These are phyloP conservation scores for Suillus plorans DNA, from an alignment of 768 basidiomycete genomes.

Conservation along the genomic window DNA sequence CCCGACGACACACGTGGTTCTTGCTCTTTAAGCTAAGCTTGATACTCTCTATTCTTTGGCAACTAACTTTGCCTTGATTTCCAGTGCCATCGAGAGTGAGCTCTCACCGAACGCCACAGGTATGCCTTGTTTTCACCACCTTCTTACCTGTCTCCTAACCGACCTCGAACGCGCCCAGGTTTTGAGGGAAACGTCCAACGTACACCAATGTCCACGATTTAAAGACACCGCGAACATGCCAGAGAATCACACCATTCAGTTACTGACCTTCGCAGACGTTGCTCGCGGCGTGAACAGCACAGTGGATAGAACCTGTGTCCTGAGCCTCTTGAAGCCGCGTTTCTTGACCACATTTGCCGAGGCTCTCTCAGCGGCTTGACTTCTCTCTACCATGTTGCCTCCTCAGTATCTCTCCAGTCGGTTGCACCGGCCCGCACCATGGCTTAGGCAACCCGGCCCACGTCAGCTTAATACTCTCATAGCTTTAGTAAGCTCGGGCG, in stretches of 20 bases:
- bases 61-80: not conserved
- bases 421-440: not conserved
- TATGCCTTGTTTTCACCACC: not conserved
- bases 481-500: too few relatives aligned
- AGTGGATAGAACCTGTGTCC: not conserved
- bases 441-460: not conserved
- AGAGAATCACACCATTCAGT: not conserved
- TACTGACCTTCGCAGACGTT: not conserved
- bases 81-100: not conserved
- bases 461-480: not conserved
- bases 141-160: not conserved
- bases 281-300: not conserved
- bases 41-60: not conserved
- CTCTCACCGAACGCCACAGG: not conserved
- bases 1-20: not conserved
- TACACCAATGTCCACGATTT: not conserved
- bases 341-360: not conserved
- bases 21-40: not conserved
- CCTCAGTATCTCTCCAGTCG: not conserved
- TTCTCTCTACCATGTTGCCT: not conserved
- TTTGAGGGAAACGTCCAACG: not conserved
- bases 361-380: not conserved
- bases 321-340: too few relatives aligned
- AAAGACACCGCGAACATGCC: not conserved
- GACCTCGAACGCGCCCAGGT: not conserved